phyloP scores from a whole-genome alignment of 2,329 filamentous ascomycete genomes.

The Fusarium phyllophilum region DNA sequence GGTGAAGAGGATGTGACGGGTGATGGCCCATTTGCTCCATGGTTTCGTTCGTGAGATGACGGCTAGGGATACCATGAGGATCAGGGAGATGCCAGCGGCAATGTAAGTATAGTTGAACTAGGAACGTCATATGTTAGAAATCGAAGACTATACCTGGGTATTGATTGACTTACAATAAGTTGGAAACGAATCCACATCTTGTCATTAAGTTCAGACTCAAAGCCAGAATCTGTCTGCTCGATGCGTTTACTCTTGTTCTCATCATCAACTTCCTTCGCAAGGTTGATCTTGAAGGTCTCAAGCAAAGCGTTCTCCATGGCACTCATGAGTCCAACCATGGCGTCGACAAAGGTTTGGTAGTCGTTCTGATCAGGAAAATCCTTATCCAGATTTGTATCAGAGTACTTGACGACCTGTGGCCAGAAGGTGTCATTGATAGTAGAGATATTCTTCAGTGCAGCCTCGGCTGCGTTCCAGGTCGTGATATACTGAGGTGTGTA shows the following conservation, averaged over 20 bases:
- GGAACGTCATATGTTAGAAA: neutral
- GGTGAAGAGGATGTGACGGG: slow-evolving; percentile 45
- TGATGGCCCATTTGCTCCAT: slow-evolving; percentile 48
- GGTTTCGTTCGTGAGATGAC: slow-evolving; percentile 45
- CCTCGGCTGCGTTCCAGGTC: slow-evolving; percentile 31
- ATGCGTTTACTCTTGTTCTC: slow-evolving; percentile 32
- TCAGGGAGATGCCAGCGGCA: slow-evolving; percentile 45
- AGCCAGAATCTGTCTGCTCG: slow-evolving; percentile 13
- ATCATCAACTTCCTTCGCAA: slow-evolving; percentile 38
- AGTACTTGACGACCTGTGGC: slow-evolving; percentile 26
- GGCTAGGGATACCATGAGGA: slow-evolving; percentile 47
- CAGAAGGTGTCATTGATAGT: slow-evolving; percentile 44
- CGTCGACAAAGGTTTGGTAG: neutral
- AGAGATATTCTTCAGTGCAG: slow-evolving; percentile 44
- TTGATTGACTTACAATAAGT: slow-evolving; percentile 44
- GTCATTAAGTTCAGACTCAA: slow-evolving; percentile 39
- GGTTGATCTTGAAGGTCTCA: slow-evolving; percentile 46
- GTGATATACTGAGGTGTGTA: slow-evolving; percentile 43
- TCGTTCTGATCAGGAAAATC: slow-evolving; percentile 8
- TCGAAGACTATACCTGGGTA: neutral
- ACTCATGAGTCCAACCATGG: slow-evolving; percentile 16
- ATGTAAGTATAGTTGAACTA: slow-evolving; percentile 52
- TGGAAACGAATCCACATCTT: slow-evolving; percentile 42
- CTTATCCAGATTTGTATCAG: slow-evolving; percentile 3
- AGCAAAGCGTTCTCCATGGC: slow-evolving; percentile 47